phyloP scores from a whole-genome alignment of 257 asterid genomes.

The Scutellaria minor region DNA sequence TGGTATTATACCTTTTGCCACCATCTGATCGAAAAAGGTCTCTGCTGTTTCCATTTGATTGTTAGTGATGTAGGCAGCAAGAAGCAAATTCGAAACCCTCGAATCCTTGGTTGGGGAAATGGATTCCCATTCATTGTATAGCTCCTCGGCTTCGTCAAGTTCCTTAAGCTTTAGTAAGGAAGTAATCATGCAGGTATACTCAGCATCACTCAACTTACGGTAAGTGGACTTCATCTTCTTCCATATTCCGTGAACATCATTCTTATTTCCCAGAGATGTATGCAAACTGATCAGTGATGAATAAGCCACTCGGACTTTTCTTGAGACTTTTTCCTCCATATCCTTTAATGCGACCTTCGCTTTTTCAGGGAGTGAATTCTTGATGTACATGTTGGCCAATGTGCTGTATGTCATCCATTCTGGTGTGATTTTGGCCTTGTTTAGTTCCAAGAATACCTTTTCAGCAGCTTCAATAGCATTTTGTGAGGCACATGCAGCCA shows the following conservation, averaged over 20 bases:
- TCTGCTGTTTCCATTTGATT: slow-evolving; percentile 72
- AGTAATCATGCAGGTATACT: slow-evolving; percentile 77
- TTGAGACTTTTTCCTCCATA: slow-evolving; percentile 79
- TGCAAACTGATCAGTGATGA: slow-evolving; percentile 84
- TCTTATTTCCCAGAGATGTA: slow-evolving; percentile 56
- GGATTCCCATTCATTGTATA: slow-evolving; percentile 85
- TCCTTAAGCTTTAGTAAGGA: slow-evolving; percentile 72
- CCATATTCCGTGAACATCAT: slow-evolving; percentile 71
- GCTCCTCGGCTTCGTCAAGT: slow-evolving; percentile 66
- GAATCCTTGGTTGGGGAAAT: slow-evolving; percentile 76
- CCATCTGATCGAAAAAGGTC: slow-evolving; percentile 59
- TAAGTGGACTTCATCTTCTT: slow-evolving; percentile 70
- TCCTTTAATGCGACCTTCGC: slow-evolving; percentile 71
- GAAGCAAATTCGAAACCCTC: slow-evolving; percentile 79
- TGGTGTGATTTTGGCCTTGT: slow-evolving; percentile 69
- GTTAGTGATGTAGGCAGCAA: slow-evolving; percentile 71
- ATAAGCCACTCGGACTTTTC: slow-evolving; percentile 64
- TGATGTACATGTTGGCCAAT: slow-evolving; percentile 75
- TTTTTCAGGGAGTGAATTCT: slow-evolving; percentile 68
- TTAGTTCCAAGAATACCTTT: slow-evolving; percentile 60
- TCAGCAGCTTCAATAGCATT: slow-evolving; percentile 73
- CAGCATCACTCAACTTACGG: slow-evolving; percentile 70
- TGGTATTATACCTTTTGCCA: slow-evolving; percentile 52
- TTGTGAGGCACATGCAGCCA: slow-evolving; percentile 71
- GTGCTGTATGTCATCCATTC: slow-evolving; percentile 96